Evolutionary conservation across 371 early-diverging fungal species (phyloP), one percentile per base, ranked within the genome.

Genomic region (Cladochytrium tenue): DNA sequence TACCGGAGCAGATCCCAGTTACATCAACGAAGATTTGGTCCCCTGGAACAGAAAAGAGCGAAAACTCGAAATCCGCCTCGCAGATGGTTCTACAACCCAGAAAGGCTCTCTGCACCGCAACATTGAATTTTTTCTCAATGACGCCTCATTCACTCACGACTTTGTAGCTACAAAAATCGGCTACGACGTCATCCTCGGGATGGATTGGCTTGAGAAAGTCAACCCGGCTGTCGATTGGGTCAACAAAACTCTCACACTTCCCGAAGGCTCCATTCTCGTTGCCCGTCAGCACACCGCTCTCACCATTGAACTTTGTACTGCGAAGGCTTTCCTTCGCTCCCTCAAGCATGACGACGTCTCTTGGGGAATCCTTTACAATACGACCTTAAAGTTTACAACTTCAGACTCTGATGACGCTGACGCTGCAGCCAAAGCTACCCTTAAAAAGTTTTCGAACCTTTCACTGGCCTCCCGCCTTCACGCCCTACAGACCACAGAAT

Each of bases 181-280:
- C 4, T 67, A 67, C 32, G 65, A 67, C 56, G 33, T 63, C 0
- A 67, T 67, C 60, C 62, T 66, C 5, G 67, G 67, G 10, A 67
- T 55, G 51, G 64, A 53, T n/a, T 68, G 64, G 64, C 32, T 68
- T 0, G 28, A 63, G 31, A 30, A 68, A 10, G 30, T 50, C 4
- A n/a, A 68, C 0, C 64, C 64, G 0, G 0, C 4, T 23, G 58
- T n/a, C 43, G 43, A 68, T 58, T 68, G 64, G 57, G 50, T 3
- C 4, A 56, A 10, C 7, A 68, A 68, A 23, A 57, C 51, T 0
- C 1, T 68, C 0, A 63, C 10, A 23, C 15, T 68, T n/a, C n/a
- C n/a, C n/a, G n/a, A n/a, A n/a, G n/a, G n/a, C n/a, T n/a, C n/a
- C n/a, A n/a, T n/a, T n/a, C n/a, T n/a, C n/a, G n/a, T n/a, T n/a